phyloP scores from a whole-genome alignment of 73 alveolate genomes.

The Paramecium bursaria region DNA sequence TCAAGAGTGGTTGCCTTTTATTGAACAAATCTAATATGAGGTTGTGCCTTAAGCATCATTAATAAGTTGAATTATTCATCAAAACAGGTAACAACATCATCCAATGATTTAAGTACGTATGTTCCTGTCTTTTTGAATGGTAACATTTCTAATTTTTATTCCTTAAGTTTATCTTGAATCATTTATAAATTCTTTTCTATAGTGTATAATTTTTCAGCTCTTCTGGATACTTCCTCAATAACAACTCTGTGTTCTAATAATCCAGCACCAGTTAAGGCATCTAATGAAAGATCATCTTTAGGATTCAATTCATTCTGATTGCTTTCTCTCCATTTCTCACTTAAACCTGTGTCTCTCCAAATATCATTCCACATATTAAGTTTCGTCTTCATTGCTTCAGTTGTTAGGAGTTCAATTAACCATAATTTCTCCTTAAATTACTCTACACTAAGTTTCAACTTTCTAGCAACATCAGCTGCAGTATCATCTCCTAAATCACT shows the following conservation, averaged over 20 bases:
- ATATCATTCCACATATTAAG: slow-evolving; percentile 94
- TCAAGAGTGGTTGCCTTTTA: slow-evolving; percentile 83
- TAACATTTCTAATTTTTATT: slow-evolving; percentile 75
- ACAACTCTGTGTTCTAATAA: slow-evolving; percentile 84
- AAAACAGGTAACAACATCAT: slow-evolving; percentile 80
- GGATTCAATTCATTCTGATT: slow-evolving; percentile 78
- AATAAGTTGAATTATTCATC: slow-evolving; percentile 86
- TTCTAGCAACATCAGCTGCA: slow-evolving; percentile 88
- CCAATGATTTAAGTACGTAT: slow-evolving; percentile 80
- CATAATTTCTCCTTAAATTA: slow-evolving; percentile 64
- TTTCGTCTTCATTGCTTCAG: slow-evolving; percentile 80
- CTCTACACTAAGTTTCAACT: slow-evolving; percentile 83
- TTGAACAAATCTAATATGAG: slow-evolving; percentile 83
- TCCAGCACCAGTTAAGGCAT: slow-evolving; percentile 80
- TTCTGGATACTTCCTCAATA: slow-evolving; percentile 89
- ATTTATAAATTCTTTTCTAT: slow-evolving; percentile 79
- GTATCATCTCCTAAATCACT: slow-evolving; percentile 80
- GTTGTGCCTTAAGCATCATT: slow-evolving; percentile 83
- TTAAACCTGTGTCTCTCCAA: slow-evolving; percentile 76
- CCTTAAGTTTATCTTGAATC: slow-evolving; percentile 84
- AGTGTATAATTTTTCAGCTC: slow-evolving; percentile 85
- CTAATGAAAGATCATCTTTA: slow-evolving; percentile 80
- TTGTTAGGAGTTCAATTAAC: slow-evolving; percentile 65
- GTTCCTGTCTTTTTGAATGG: slow-evolving; percentile 82
- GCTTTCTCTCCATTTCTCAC: slow-evolving; percentile 84